Evolutionary conservation across 768 basidiomycete genomes (phyloP), one percentile per base, ranked within the genome.

Genomic region (Harrya chromipes): DNA sequence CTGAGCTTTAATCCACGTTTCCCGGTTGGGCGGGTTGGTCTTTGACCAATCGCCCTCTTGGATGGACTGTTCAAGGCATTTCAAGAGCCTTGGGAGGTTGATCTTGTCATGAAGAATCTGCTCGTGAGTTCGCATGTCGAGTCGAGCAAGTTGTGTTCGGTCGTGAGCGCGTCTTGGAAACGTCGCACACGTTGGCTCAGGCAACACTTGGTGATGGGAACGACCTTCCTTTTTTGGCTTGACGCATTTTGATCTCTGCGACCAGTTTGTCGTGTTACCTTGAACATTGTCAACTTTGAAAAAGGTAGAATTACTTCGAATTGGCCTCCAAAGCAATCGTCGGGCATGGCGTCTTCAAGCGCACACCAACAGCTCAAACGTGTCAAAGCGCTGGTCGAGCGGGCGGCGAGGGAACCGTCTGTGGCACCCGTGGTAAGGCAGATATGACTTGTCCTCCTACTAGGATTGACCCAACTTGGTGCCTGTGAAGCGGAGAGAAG

Each of bases 61-160:
- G 0, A 79, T 66, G 10, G 76, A 72, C 57, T 77, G 80, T 49
- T 89, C 84, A 0, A 90, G 74, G 47, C 81, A 65, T 38, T 76
- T 73, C 5, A 89, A 65, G 7, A 90, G 74, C 42, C 84, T 75
- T 10, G 69, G 67, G 9, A 90, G 71, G 65, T 90, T 90, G 12
- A 90, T 79, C 55, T 79, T 77, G 69, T 90, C 84, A 50, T 86
- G 87, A 33, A 58, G 50, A 16, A 51, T 49, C 49, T 68, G 64
- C 38, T 68, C 68, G 50, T 57, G 50, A 31, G 64, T 66, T 14
- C 60, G 66, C 66, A 68, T 68, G 49, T 33, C 50, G 47, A 47
- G 23, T n/a, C n/a, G n/a, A n/a, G 23, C 43, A 31, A 9, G 55
- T 48, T 39, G 47, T 47, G 40, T 19, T 26, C 20, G 40, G 11